Percentiles rank a stretch among this genome's conserved stretches.
Conservation (phyloP, 2,329 filamentous ascomycete genomes). For the Verticillium albo-atrum region DNA sequence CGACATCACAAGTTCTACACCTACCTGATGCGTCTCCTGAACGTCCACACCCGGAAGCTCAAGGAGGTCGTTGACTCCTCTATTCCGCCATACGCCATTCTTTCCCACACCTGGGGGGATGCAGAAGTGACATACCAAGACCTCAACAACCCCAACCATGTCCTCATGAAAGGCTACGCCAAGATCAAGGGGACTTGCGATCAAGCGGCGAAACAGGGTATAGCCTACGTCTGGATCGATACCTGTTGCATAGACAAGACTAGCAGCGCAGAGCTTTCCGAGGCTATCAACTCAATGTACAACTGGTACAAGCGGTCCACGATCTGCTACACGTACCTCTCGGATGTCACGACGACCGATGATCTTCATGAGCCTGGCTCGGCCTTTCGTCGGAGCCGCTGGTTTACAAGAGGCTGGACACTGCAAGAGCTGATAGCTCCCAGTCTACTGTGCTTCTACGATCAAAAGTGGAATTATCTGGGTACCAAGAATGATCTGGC, state of each 20-base stretch:
- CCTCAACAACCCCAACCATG: conserved; percentile 2
- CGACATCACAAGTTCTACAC: background rate
- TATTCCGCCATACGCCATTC: conserved; percentile 23
- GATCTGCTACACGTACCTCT: conserved; percentile 9
- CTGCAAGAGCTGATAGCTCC: conserved; percentile 22
- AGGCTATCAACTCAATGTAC: conserved; percentile 12
- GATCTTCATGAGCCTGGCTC: background rate
- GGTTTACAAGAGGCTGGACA: conserved; percentile 19
- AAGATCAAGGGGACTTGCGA: conserved; percentile 17
- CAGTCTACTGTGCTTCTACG: conserved; percentile 12
- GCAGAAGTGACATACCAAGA: conserved; percentile 24
- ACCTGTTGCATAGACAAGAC: conserved; percentile 14
- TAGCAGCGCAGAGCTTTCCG: conserved; percentile 7
- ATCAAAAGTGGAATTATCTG: conserved; percentile 6
- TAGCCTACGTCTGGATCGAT: conserved; percentile 10
- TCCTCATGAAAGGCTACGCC: conserved; percentile 11
- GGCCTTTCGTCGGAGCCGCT: conserved; percentile 10
- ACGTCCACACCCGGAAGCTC: conserved; percentile 14
- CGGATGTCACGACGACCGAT: background rate
- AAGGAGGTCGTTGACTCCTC: conserved; percentile 13
- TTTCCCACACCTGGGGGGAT: conserved; percentile 29
- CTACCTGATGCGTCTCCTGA: conserved; percentile 25
- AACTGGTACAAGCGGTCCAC: conserved; percentile 8
- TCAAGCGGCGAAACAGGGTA: conserved; percentile 4
- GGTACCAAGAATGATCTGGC: conserved; percentile 6